A percentile compares a stretch with the other conserved stretches of the same genome.
Conservation (phyloP, 2,329 filamentous ascomycete genomes). For the Colletotrichum sp. region DNA sequence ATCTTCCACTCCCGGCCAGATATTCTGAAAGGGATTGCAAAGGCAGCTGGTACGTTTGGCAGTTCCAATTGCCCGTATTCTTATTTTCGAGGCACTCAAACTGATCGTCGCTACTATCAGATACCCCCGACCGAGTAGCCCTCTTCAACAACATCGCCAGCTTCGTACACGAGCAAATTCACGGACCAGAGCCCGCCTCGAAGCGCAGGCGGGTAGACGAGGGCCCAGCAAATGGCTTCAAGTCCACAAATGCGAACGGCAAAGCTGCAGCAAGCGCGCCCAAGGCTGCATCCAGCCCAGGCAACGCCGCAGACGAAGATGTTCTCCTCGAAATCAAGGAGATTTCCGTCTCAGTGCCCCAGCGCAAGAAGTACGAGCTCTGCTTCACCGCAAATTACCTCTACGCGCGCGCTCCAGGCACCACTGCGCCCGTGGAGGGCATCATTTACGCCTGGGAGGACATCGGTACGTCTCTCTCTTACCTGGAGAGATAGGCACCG, state of each 20-base stretch:
- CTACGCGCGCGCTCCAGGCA: conserved; percentile 60
- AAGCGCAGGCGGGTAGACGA: conserved; percentile 60
- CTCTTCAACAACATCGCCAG: conserved; percentile 63
- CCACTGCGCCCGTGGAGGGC: conserved; percentile 54
- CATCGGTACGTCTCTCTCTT: conserved; percentile 51
- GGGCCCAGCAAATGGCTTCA: conserved; percentile 31
- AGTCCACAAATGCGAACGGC: conserved; percentile 25
- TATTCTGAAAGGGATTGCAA: conserved; percentile 57
- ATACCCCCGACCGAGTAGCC: conserved; percentile 52
- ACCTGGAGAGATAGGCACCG: rapidly evolving
- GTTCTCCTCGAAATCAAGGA: conserved; percentile 67
- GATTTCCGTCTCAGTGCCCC: conserved; percentile 70
- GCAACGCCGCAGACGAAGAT: conserved; percentile 51
- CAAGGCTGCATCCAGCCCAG: conserved; percentile 25
- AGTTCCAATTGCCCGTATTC: background rate
- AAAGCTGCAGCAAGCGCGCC: conserved; percentile 20
- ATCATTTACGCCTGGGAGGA: conserved; percentile 66
- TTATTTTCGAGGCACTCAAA: background rate
- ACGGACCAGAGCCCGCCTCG: conserved; percentile 48
- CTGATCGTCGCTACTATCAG: conserved; percentile 33
- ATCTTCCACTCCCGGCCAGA: conserved; percentile 63
- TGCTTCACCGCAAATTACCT: conserved; percentile 65
- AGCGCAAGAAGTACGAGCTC: conserved; percentile 71
- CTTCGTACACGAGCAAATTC: conserved; percentile 53
- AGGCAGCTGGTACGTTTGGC: conserved; percentile 53